Conservation (phyloP, 257 asterid species). For the Plantago elongata region DNA sequence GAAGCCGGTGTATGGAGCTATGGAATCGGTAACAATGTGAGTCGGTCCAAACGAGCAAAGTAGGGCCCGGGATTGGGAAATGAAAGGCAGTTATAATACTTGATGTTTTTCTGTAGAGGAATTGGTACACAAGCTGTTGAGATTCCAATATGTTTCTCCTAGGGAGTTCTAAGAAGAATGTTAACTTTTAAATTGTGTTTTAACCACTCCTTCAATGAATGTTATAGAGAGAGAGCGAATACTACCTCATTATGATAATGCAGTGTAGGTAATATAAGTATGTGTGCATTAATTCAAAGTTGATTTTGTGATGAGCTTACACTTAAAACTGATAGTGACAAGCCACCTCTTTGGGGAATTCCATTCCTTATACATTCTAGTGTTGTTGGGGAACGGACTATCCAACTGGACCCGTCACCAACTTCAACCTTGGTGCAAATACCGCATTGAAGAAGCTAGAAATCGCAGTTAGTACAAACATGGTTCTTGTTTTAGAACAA, state of each 20-base stretch:
- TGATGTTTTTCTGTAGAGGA: not conserved
- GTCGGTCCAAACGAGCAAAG: not conserved
- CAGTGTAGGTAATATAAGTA: too few species aligned
- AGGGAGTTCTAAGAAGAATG: not conserved
- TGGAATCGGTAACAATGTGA: not conserved
- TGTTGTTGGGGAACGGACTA: too few species aligned
- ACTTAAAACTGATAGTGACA: too few species aligned
- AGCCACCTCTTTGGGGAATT: too few species aligned
- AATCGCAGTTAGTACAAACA: too few species aligned
- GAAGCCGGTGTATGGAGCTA: conserved; percentile 6
- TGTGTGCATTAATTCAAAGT: too few species aligned
- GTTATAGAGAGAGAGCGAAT: not conserved
- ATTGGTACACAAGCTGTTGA: not conserved
- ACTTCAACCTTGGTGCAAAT: too few species aligned
- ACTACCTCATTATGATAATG: not conserved
- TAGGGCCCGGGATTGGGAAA: conserved; percentile 4
- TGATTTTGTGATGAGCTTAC: too few species aligned
- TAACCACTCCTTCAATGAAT: not conserved
- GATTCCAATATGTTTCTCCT: conserved; percentile 1
- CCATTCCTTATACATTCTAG: too few species aligned
- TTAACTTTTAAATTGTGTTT: not conserved
- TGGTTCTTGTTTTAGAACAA: too few species aligned
- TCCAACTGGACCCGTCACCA: too few species aligned
- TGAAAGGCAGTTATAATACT: not conserved
- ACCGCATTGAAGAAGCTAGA: too few species aligned